phyloP scores from a whole-genome alignment of 1,284 basidiomycete species.

The Cutaneotrichosporon sp. region DNA sequence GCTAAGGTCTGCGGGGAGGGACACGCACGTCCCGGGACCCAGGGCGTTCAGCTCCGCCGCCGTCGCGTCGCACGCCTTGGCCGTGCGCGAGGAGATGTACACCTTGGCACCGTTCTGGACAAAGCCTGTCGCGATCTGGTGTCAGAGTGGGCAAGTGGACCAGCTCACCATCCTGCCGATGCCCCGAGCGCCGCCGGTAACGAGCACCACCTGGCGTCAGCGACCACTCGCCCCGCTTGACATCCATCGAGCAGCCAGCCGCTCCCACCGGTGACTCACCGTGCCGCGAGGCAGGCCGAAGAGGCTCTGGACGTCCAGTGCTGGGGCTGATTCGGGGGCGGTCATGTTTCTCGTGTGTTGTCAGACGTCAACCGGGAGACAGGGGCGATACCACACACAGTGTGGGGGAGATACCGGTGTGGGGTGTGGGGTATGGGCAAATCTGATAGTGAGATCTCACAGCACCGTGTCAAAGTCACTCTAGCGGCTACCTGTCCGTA shows the following conservation, averaged over 20 bases:
- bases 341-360: too few species aligned
- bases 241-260: neutral
- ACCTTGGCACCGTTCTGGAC: constrained; percentile 50
- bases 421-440: too few species aligned
- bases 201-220: constrained; percentile 3
- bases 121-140: constrained; percentile 47
- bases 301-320: constrained; percentile 5
- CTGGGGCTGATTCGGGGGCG: neutral
- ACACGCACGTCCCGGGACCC: constrained; percentile 60
- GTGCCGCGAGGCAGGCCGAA: constrained; percentile 1
- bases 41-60: constrained; percentile 58
- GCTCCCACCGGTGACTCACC: neutral
- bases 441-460: too few species aligned
- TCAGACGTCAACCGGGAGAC: too few species aligned
- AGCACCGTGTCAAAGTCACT: too few species aligned
- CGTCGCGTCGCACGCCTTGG: constrained; percentile 37
- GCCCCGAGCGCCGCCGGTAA: constrained; percentile 14
- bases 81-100: constrained; percentile 47
- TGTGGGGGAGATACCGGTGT: too few species aligned
- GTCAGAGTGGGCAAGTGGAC: neutral
- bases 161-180: constrained; percentile 11
- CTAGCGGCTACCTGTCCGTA: too few species aligned
- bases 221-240: too few species aligned
- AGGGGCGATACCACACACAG: too few species aligned
- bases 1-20: constrained; percentile 63